A percentile compares a stretch with the other conserved stretches of the same genome.
These are phyloP conservation scores for Colletotrichum costaricense DNA, from an alignment of 2,329 filamentous ascomycete genomes.

Conservation along the genomic window DNA sequence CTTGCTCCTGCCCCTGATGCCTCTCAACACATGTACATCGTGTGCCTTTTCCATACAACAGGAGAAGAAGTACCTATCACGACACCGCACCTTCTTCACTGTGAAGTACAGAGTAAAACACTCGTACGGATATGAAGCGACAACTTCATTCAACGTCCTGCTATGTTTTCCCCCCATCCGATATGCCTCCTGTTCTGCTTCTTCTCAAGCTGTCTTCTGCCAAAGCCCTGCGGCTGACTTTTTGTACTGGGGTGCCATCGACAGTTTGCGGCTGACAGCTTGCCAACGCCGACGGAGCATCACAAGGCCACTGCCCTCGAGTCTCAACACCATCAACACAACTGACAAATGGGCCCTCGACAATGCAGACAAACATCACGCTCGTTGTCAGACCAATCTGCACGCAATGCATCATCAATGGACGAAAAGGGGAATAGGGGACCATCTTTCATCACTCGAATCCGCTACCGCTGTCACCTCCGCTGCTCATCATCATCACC, in stretches of 20 bases:
- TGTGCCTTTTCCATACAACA: not conserved
- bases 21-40: not conserved
- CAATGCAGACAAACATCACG: conserved; percentile 14
- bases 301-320: not conserved
- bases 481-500: conserved; percentile 23
- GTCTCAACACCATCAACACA: not conserved
- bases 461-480: conserved; percentile 11
- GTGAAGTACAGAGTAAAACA: not conserved
- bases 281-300: not conserved
- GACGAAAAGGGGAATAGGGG: conserved; percentile 4
- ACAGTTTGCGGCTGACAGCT: not conserved
- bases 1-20: no score
- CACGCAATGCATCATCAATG: conserved; percentile 29
- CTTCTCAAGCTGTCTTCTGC: not conserved
- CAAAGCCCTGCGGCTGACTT: conserved; percentile 1
- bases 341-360: conserved; percentile 20
- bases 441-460: conserved; percentile 4
- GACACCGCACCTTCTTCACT: not conserved
- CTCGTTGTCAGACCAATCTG: not conserved
- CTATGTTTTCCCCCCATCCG: not conserved
- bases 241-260: conserved; percentile 7
- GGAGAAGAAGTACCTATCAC: not conserved
- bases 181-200: not conserved
- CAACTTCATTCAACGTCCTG: not conserved
- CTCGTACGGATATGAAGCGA: not conserved